A percentile compares a stretch with the other conserved stretches of the same genome.
Conservation (phyloP, 2,329 filamentous ascomycete species). For the Aureobasidium melanogenum region DNA sequence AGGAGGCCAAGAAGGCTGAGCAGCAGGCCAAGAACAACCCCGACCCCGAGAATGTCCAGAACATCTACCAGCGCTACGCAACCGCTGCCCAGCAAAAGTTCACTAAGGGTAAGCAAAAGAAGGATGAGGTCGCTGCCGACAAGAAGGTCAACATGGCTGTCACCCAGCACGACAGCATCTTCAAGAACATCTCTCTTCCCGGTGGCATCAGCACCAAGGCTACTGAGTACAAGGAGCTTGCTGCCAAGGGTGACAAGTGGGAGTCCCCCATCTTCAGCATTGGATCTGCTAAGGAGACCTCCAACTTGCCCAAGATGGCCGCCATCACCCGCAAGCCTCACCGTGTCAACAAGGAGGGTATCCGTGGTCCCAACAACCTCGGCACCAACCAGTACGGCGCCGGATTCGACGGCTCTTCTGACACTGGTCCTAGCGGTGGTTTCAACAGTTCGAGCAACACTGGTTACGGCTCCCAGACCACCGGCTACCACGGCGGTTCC, state of each 20-base stretch:
- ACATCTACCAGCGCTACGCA: conserved; percentile 80
- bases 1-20: conserved; percentile 67
- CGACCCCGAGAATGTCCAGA: conserved; percentile 64
- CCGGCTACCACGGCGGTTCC: conserved; percentile 9
- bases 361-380: conserved; percentile 21
- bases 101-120: conserved; percentile 70
- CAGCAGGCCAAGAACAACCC: conserved; percentile 53
- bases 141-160: conserved; percentile 76
- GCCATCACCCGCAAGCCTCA: conserved; percentile 53
- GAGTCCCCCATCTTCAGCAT: conserved; percentile 90
- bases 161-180: conserved; percentile 83
- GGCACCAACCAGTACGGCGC: conserved; percentile 7
- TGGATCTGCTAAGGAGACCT: conserved; percentile 65
- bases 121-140: conserved; percentile 49
- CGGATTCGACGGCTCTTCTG: conserved; percentile 12
- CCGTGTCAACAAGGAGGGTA: conserved; percentile 30
- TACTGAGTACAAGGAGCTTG: conserved; percentile 83
- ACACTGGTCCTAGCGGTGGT: background rate
- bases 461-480: conserved; percentile 15
- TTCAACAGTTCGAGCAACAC: conserved; percentile 11
- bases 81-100: conserved; percentile 65
- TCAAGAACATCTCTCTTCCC: conserved; percentile 78
- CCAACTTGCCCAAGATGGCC: conserved; percentile 54
- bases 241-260: conserved; percentile 84
- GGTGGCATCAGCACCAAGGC: conserved; percentile 89